Percentiles rank a stretch among this genome's conserved stretches.
Conservation (phyloP, 495 filamentous ascomycete species). For the Talaromyces proteolyticus region DNA sequence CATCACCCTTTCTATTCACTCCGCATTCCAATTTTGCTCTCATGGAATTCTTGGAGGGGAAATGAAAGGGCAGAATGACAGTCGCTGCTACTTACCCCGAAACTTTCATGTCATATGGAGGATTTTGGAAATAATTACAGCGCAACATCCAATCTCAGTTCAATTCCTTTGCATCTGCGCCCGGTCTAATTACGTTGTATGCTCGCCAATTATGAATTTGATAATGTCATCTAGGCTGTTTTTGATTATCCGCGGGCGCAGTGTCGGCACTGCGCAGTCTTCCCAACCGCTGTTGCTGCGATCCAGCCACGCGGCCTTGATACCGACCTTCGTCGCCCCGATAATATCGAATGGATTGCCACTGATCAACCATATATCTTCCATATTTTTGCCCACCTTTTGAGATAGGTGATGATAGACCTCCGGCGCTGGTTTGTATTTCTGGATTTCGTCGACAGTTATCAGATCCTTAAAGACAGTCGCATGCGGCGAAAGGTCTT, state of each 20-base stretch:
- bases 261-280: conserved; percentile 21
- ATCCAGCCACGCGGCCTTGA: conserved; percentile 70
- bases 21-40: conserved; percentile 27
- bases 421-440: conserved; percentile 65
- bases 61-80: conserved; percentile 41
- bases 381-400: conserved; percentile 44
- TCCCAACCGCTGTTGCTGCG: conserved; percentile 39
- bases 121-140: conserved; percentile 45
- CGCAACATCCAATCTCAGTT: too few relatives aligned
- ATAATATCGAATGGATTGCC: conserved; percentile 79
- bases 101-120: conserved; percentile 39
- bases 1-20: conserved; percentile 43
- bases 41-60: conserved; percentile 42
- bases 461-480: conserved; percentile 50
- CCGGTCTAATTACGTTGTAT: too few relatives aligned
- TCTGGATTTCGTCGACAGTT: conserved; percentile 52
- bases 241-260: conserved; percentile 24
- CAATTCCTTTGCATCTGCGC: too few relatives aligned
- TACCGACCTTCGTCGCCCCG: conserved; percentile 32
- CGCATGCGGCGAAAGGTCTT: conserved; percentile 45
- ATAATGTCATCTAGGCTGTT: conserved; percentile 23
- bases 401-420: conserved; percentile 55
- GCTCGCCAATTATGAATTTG: conserved; percentile 14
- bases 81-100: conserved; percentile 44
- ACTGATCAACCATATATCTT: conserved; percentile 66